A percentile compares a stretch with the other conserved stretches of the same genome.
Conservation (phyloP, 768 basidiomycete genomes). For the Termitomyces sp. region DNA sequence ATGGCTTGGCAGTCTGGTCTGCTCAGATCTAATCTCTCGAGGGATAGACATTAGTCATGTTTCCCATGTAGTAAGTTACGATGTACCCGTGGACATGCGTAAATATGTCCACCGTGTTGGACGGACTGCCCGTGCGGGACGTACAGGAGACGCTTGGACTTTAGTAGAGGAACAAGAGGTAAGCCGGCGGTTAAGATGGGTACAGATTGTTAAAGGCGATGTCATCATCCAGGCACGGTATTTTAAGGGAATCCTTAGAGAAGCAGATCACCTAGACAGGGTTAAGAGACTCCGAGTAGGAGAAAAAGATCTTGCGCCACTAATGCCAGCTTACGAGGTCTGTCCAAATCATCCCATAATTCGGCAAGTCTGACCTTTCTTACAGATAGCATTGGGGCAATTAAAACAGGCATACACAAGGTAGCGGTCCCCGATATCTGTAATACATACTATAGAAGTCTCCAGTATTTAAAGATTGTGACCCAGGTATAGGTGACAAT, state of each 20-base stretch:
- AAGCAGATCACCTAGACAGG: slow-evolving; percentile 64
- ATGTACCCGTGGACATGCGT: slow-evolving; percentile 94
- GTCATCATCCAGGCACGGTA: slow-evolving; percentile 68
- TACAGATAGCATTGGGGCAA: slow-evolving; percentile 37
- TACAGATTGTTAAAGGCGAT: neutral
- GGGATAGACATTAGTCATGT: slow-evolving; percentile 95
- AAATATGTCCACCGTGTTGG: slow-evolving; percentile 99
- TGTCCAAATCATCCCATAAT: slow-evolving; percentile 13
- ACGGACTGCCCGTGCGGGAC: slow-evolving; percentile 91
- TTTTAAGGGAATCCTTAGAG: slow-evolving; percentile 81
- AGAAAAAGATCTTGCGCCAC: slow-evolving; percentile 56
- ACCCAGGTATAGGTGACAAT: neutral
- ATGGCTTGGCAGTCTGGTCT: slow-evolving; percentile 68
- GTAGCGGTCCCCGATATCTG: slow-evolving; percentile 1
- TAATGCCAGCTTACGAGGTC: slow-evolving; percentile 71
- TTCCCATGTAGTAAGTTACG: slow-evolving; percentile 92
- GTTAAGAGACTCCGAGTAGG: slow-evolving; percentile 68
- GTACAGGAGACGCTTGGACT: slow-evolving; percentile 88
- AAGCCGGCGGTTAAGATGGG: slow-evolving; percentile 10
- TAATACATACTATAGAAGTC: neutral
- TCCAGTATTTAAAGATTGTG: neutral
- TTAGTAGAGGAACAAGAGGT: slow-evolving; percentile 95
- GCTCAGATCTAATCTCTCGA: slow-evolving; percentile 93
- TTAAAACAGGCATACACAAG: slow-evolving; percentile 39
- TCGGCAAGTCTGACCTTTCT: neutral